Evolutionary conservation across 768 basidiomycete genomes (phyloP), one percentile per base, ranked within the genome.

Genomic region (Polyporus arcularius): DNA sequence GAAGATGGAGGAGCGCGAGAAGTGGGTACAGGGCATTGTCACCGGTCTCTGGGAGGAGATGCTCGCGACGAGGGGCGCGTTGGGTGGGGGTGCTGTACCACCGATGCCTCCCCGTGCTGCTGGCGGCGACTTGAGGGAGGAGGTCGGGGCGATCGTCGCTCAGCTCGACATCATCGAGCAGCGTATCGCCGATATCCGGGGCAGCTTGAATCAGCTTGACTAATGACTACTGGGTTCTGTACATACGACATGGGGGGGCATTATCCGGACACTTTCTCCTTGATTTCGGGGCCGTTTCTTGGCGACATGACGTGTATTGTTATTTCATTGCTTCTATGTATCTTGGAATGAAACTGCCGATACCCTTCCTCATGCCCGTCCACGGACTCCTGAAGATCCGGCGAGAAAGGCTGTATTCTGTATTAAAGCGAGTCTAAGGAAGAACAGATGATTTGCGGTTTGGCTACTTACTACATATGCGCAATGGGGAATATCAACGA

Each of bases 31-130:
- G 69, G 84, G 84, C 4, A 82, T 92, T 54, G 83, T 91, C 50
- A 82, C 82, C 32, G 82, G 84, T n/a, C 73, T 92, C 52, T 86
- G 87, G 84, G 88, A 89, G 42, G 89, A 91, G 75, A 67, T 91
- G 66, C 77, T 80, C 18, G 76, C 64, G 41, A 57, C 58, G 73
- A 53, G 62, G n/a, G 52, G 52, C 67, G 65, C 64, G 61, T 67
- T 66, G 59, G 50, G 39, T 21, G 53, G 42, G 26, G n/a, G 39
- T 43, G 43, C 39, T n/a, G 53, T 31, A 5, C 11, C 40, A 8
- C 21, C 45, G 39, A 6, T 26, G 28, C 28, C 30, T 14, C 63
- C 60, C 21, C 43, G 42, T 15, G 46, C 48, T 53, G 62, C 6
- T 39, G 52, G 42, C 53, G 55, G 49, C 31, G 73, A 76, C 43